phyloP scores from a whole-genome alignment of 768 basidiomycete genomes.

The Tylopilus vinaceipallidus region DNA sequence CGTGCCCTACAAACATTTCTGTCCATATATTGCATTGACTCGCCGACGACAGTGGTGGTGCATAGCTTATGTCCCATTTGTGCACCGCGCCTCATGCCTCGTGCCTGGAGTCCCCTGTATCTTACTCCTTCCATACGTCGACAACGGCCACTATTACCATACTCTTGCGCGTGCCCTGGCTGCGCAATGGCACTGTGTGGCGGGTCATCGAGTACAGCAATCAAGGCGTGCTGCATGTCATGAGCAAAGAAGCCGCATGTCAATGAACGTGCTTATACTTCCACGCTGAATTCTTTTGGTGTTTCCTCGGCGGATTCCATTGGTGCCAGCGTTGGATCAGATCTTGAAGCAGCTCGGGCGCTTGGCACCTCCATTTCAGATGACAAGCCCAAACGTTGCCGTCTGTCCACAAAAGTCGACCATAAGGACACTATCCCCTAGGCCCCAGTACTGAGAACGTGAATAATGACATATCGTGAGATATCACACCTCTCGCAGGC shows the following conservation, averaged over 20 bases:
- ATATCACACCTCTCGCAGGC: conserved; percentile 43
- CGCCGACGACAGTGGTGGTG: conserved; percentile 60
- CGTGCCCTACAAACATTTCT: conserved; percentile 36
- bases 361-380: conserved; percentile 20
- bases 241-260: not conserved
- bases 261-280: conserved; percentile 12
- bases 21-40: conserved; percentile 24
- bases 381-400: conserved; percentile 9
- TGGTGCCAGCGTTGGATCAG: conserved; percentile 6
- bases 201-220: not conserved
- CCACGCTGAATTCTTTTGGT: not conserved
- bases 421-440: conserved; percentile 42
- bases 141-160: conserved; percentile 3
- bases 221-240: conserved; percentile 2
- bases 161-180: not conserved
- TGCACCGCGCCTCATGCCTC: conserved; percentile 9
- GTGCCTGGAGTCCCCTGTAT: conserved; percentile 18
- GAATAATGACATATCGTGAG: not conserved
- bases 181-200: not conserved
- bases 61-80: conserved; percentile 42
- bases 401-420: conserved; percentile 14
- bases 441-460: not conserved
- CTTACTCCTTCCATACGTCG: conserved; percentile 14
- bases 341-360: conserved; percentile 21
- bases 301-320: conserved; percentile 1